Evolutionary conservation across 73 alveolate species (phyloP), one percentile per base, ranked within the genome.

Genomic region (Paramecium bursaria): DNA sequence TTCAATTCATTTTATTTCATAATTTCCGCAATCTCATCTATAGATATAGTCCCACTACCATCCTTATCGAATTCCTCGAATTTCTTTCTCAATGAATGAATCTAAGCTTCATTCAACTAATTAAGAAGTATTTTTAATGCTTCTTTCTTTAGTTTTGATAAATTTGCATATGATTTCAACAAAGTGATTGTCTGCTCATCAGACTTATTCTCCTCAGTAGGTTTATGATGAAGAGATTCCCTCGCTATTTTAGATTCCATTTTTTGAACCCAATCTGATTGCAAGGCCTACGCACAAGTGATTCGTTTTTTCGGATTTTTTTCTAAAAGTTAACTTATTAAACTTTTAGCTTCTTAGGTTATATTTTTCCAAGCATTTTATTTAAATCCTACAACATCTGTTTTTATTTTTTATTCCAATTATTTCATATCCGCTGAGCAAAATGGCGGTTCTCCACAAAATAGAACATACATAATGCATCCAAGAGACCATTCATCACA

Each of bases 371-470:
- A 79, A 6, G 47, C 29, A 21, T 31, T 35, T 67, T 67, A 53
- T 19, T 15, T 76, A 15, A 50, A 77, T 13, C 54, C 27, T 22
- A 61, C 89, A 2, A 53, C 85, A 29, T 53, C 29, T 9, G 35
- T 27, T 21, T 39, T 39, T 7, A 53, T 73, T 44, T 73, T 73
- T 3, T 54, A 46, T 79, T 53, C 85, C 9, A 79, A 30, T 53
- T 31, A 11, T 53, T 55, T 52, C 26, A 54, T 25, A 35, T 39
- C 54, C 14, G 51, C 51, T 9, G 77, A 23, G 3, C 61, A 92
- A 87, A 94, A 95, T 23, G 99, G 99, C 2, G 98, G 98, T 46
- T 95, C 94, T 11, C 99, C 99, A 73, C 94, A 88, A 46, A 95
- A 85, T 60, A 95, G 74, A 47, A 95, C 92, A 85, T 93, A 95